phyloP scores from a whole-genome alignment of 176 grass and related monocot genomes.

The Calamus simplicifolius region DNA sequence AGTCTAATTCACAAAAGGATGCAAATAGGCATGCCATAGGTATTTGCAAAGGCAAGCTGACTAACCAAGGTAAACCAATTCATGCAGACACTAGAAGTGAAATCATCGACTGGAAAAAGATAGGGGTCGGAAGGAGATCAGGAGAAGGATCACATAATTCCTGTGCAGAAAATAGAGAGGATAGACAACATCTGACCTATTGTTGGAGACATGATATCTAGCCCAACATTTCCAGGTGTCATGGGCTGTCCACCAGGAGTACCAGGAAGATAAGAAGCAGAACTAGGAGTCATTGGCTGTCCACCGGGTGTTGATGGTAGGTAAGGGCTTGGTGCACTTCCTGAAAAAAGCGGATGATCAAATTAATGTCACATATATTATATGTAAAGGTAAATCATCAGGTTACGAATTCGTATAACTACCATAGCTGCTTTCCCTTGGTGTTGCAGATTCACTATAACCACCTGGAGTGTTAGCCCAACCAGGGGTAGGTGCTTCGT shows the following conservation, averaged over 20 bases:
- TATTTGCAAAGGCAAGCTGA: too few relatives aligned
- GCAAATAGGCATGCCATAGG: too few relatives aligned
- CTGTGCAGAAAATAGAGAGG: background rate
- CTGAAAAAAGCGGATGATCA: constrained; percentile 21
- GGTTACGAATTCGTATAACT: constrained; percentile 1
- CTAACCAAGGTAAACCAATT: too few relatives aligned
- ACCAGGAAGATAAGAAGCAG: constrained; percentile 84
- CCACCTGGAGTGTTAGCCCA: constrained; percentile 96
- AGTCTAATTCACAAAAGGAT: too few relatives aligned
- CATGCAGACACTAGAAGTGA: background rate
- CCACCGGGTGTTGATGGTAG: constrained; percentile 85
- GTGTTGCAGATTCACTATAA: constrained; percentile 75
- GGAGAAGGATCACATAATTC: background rate
- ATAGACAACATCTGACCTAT: constrained; percentile 34
- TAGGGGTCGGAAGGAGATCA: too few relatives aligned
- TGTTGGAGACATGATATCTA: constrained; percentile 95
- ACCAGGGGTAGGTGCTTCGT: constrained; percentile 95
- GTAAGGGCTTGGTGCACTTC: constrained; percentile 89
- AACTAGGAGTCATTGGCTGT: constrained; percentile 94
- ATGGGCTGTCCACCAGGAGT: constrained; percentile 96
- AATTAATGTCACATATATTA: too few relatives aligned
- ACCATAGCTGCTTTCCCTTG: constrained; percentile 89
- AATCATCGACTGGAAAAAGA: background rate
- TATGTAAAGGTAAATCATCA: background rate
- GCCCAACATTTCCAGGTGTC: constrained; percentile 95